Percentiles rank a stretch among this genome's conserved stretches.
Evolutionary conservation across 176 grass and related monocot species (phyloP).

Genomic region (Chrysopogon serrulatus): DNA sequence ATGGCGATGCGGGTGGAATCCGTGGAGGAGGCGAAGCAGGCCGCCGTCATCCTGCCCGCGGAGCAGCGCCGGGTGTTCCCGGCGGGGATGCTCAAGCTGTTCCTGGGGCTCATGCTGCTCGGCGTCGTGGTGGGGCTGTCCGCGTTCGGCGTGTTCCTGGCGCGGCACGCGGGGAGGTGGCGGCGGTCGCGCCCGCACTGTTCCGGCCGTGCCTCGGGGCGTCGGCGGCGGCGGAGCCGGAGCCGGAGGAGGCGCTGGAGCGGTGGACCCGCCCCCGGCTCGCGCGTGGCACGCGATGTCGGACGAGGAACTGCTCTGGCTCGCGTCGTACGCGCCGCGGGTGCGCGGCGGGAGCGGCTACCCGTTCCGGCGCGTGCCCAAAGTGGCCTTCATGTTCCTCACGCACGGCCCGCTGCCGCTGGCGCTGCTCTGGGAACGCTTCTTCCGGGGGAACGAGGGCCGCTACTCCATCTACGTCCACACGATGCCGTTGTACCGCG

Average conservation of each 20-base stretch:
- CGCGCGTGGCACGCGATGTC: slow-evolving; percentile 59
- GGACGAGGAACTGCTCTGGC: slow-evolving; percentile 91
- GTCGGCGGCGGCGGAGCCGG: neutral
- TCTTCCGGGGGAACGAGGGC: slow-evolving; percentile 68
- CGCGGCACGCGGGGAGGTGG: slow-evolving; percentile 39
- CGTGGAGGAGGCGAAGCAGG: slow-evolving; percentile 70
- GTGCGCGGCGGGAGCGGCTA: slow-evolving; percentile 27
- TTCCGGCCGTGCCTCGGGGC: slow-evolving; percentile 58
- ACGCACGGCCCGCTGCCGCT: slow-evolving; percentile 79
- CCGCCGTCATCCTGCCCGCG: neutral
- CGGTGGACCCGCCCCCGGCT: slow-evolving; percentile 57
- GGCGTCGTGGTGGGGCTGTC: slow-evolving; percentile 62
- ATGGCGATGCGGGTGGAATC: slow-evolving; percentile 50
- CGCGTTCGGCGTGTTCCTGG: slow-evolving; percentile 64
- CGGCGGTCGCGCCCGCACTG: slow-evolving; percentile 41
- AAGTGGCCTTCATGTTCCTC: slow-evolving; percentile 96
- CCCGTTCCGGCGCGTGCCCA: slow-evolving; percentile 69
- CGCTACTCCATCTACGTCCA: slow-evolving; percentile 89
- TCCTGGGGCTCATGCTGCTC: slow-evolving; percentile 59
- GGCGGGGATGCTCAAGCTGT: slow-evolving; percentile 52
- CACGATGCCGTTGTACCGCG: slow-evolving; percentile 54
- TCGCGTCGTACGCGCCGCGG: slow-evolving; percentile 65
- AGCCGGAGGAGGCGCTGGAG: slow-evolving; percentile 31
- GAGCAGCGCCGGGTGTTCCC: slow-evolving; percentile 48
- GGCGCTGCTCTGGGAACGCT: slow-evolving; percentile 78